Percentiles rank a stretch among this genome's conserved stretches.
Evolutionary conservation across 1,139 yeast species (phyloP).

Genomic region (Wickerhamomyces sp.): DNA sequence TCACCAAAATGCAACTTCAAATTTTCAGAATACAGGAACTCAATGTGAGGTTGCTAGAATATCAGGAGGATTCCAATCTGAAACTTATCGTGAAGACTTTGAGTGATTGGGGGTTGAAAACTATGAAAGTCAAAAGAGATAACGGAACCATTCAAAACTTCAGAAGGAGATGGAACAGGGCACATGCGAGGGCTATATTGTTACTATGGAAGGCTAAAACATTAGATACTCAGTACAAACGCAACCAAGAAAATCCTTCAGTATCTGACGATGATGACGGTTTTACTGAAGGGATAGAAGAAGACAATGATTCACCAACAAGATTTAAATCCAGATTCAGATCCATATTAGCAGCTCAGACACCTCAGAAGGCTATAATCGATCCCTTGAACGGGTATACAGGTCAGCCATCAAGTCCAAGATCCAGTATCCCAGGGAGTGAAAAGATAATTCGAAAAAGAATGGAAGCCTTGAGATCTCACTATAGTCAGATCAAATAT

Average conservation of each 20-base stretch:
- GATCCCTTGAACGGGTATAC: slow-evolving; percentile 2
- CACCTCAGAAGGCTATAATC: slow-evolving; percentile 9
- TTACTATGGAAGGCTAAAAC: slow-evolving; percentile 28
- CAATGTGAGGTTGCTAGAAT: slow-evolving; percentile 8
- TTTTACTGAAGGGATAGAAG: slow-evolving; percentile 4
- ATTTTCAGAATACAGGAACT: slow-evolving; percentile 11
- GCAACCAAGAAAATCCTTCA: not conserved
- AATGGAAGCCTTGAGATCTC: slow-evolving; percentile 29
- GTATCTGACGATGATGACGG: not conserved
- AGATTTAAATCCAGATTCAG: slow-evolving; percentile 7
- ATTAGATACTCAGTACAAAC: slow-evolving; percentile 7
- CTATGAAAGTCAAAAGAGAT: slow-evolving; percentile 28
- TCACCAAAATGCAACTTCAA: slow-evolving; percentile 20
- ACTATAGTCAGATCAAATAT: slow-evolving; percentile 27
- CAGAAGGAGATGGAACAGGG: slow-evolving; percentile 32
- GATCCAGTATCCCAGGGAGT: slow-evolving; percentile 30
- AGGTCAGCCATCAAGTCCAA: slow-evolving; percentile 1
- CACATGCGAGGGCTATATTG: slow-evolving; percentile 29
- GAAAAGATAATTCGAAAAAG: slow-evolving; percentile 27
- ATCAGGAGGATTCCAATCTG: slow-evolving; percentile 19
- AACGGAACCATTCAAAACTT: slow-evolving; percentile 27
- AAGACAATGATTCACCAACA: slow-evolving; percentile 22
- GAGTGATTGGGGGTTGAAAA: slow-evolving; percentile 29
- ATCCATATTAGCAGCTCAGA: slow-evolving; percentile 7
- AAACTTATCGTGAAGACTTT: slow-evolving; percentile 20